Conservation (phyloP, 2,329 filamentous ascomycete genomes). For the Monosporascus sp. region DNA sequence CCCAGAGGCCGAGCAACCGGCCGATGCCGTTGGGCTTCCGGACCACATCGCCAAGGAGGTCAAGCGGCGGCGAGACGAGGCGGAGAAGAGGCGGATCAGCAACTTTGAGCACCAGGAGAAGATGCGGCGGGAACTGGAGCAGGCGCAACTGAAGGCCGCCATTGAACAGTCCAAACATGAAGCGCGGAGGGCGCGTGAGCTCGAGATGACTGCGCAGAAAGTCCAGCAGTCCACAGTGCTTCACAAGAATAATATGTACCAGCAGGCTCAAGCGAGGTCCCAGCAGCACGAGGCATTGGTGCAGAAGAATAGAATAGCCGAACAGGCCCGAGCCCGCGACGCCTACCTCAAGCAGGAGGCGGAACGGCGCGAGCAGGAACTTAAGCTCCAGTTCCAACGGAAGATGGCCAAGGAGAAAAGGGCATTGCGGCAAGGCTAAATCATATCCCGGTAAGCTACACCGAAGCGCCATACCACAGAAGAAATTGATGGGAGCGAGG, state of each 20-base stretch:
- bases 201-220: slow-evolving; percentile 28
- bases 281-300: not conserved
- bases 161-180: slow-evolving; percentile 3
- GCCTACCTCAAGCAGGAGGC: too few species aligned
- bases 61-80: slow-evolving; percentile 5
- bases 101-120: slow-evolving; percentile 8
- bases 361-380: slow-evolving; percentile 2
- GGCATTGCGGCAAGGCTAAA: too few species aligned
- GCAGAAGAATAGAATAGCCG: slow-evolving; percentile 3
- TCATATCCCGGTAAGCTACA: too few species aligned
- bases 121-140: slow-evolving; percentile 6
- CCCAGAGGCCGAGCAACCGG: slow-evolving; percentile 5
- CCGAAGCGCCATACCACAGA: too few species aligned
- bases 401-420: not conserved
- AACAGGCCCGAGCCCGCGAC: not conserved
- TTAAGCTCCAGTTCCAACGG: slow-evolving; percentile 3
- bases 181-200: slow-evolving; percentile 10
- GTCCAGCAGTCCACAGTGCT: not conserved
- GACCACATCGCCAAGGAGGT: slow-evolving; percentile 11
- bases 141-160: not conserved
- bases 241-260: slow-evolving; percentile 4
- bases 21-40: slow-evolving; percentile 8
- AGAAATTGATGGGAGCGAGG: too few species aligned
- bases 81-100: slow-evolving; percentile 2
- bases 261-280: not conserved